These are phyloP conservation scores for Cyclotella choctawhatcheeana DNA, from an alignment of 108 stramenopile genomes.

Conservation along the genomic window DNA sequence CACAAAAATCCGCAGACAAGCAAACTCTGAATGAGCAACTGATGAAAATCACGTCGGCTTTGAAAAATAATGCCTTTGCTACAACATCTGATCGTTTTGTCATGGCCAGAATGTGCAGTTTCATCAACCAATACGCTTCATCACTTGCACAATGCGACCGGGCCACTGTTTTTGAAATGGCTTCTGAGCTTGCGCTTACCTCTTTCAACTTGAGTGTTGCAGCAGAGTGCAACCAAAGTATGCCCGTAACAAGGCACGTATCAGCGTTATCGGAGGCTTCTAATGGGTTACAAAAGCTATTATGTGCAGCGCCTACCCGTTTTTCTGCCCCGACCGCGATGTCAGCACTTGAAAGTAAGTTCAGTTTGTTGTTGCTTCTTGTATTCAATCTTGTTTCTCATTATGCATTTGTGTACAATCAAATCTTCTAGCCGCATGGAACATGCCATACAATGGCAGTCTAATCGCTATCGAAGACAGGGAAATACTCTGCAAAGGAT, in stretches of 20 bases:
- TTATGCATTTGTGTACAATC: no score
- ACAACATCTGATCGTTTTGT: conserved; percentile 59
- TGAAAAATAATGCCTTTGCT: conserved; percentile 52
- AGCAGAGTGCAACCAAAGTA: conserved; percentile 18
- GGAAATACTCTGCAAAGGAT: conserved; percentile 52
- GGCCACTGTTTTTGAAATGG: conserved; percentile 40
- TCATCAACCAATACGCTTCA: conserved; percentile 55
- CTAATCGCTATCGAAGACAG: conserved; percentile 57
- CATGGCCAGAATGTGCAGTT: conserved; percentile 51
- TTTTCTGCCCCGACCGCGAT: conserved; percentile 56
- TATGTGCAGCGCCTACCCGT: conserved; percentile 46
- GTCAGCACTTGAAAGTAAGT: conserved; percentile 62
- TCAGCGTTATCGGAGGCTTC: conserved; percentile 64
- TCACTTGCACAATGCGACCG: conserved; percentile 42
- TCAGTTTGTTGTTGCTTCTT: background rate
- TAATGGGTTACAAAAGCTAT: conserved; percentile 44
- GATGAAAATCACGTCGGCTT: conserved; percentile 50
- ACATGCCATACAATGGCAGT: conserved; percentile 46
- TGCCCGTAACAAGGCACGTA: conserved; percentile 12
- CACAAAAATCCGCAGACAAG: conserved; percentile 30
- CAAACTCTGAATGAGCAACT: conserved; percentile 26
- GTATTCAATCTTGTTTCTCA: no score
- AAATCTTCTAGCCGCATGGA: conserved; percentile 53
- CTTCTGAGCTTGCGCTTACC: conserved; percentile 59
- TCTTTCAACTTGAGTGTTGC: conserved; percentile 50